Conservation (phyloP, 129 eudicot genomes). For the Calendula officinalis region DNA sequence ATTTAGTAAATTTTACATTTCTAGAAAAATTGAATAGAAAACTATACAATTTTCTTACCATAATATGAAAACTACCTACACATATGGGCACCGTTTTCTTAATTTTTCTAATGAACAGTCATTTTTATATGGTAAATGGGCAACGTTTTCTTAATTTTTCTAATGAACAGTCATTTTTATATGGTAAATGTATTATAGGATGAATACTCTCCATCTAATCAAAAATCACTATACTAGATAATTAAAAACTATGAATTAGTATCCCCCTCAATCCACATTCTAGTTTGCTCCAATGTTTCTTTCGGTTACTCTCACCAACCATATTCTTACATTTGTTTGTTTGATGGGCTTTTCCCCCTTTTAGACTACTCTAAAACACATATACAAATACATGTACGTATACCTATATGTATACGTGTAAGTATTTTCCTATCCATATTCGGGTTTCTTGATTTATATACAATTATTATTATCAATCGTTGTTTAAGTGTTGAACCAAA, state of each 20-base stretch:
- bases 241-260: not conserved
- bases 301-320: constrained; percentile 45
- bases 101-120: no score
- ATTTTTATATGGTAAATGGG: no score
- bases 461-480: not conserved
- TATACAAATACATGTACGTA: not conserved
- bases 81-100: no score
- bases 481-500: not conserved
- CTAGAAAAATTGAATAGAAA: no score
- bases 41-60: not conserved
- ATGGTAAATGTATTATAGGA: no score
- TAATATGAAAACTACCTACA: constrained; percentile 10
- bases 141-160: no score
- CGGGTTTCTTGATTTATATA: not conserved
- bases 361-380: constrained; percentile 26
- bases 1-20: no score
- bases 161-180: no score
- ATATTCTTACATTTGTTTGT: constrained; percentile 15
- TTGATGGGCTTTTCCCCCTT: constrained; percentile 24
- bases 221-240: constrained; percentile 15
- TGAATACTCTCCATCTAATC: constrained; percentile 25
- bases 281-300: constrained; percentile 31
- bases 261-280: constrained; percentile 26
- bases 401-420: not conserved
- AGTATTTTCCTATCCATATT: not conserved